phyloP scores from a whole-genome alignment of 2,329 filamentous ascomycete species.

The Alternaria longipes region DNA sequence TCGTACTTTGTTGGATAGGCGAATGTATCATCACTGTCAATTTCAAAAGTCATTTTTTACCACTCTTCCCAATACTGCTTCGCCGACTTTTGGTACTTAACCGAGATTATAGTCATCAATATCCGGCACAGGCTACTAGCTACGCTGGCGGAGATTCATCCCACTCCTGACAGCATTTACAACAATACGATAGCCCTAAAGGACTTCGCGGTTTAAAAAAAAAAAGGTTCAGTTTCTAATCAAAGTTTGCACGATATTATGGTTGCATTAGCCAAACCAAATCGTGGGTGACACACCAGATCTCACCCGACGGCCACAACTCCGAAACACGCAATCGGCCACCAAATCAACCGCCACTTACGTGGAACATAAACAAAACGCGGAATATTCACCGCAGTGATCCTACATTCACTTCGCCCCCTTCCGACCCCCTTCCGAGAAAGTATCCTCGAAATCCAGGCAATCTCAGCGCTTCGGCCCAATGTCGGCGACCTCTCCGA shows the following conservation, averaged over 20 bases:
- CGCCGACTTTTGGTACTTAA: constrained; percentile 17
- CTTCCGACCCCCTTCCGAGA: not conserved
- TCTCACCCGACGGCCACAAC: constrained; percentile 29
- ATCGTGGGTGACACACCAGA: constrained; percentile 1
- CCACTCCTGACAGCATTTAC: not conserved
- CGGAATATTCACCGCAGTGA: not conserved
- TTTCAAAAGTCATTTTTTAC: constrained; percentile 18
- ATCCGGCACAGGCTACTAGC: not conserved
- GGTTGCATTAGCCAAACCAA: constrained; percentile 17
- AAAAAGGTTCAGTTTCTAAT: not conserved
- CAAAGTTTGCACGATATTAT: constrained; percentile 10
- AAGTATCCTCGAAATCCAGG: not conserved
- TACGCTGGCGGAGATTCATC: constrained; percentile 1
- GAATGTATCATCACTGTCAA: constrained; percentile 37
- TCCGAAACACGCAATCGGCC: constrained; percentile 25
- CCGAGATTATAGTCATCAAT: constrained; percentile 15
- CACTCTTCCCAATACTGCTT: constrained; percentile 4
- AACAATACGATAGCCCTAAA: not conserved
- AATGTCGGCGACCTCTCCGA: constrained; percentile 3
- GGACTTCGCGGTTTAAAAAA: not conserved
- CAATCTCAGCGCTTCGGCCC: constrained; percentile 7
- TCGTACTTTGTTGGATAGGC: constrained; percentile 30
- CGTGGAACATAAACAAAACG: constrained; percentile 3
- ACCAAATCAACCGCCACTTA: constrained; percentile 5
- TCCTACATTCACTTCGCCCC: not conserved